Evolutionary conservation across 129 eudicot species (phyloP).

Genomic region (Chrysanthemum seticuspe): DNA sequence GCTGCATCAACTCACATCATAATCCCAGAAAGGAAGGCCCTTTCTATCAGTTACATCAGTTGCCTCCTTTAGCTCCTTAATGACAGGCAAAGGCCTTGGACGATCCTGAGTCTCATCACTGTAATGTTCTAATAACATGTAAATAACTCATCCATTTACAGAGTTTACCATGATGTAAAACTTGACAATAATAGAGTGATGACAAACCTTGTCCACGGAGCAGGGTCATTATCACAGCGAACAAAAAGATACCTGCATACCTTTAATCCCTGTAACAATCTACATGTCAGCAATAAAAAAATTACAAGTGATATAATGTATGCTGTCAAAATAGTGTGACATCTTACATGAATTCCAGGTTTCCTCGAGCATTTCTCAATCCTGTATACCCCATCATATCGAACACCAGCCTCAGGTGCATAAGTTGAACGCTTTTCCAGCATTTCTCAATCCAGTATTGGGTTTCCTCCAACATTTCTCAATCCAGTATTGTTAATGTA

Average conservation of each 20-base stretch:
- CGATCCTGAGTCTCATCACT: conserved; percentile 80
- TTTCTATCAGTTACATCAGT: conserved; percentile 62
- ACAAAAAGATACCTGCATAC: conserved; percentile 76
- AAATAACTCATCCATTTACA: background rate
- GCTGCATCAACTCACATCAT: conserved; percentile 51
- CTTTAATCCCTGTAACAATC: background rate
- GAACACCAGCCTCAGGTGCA: conserved; percentile 69
- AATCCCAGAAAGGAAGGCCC: conserved; percentile 67
- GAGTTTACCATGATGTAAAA: background rate
- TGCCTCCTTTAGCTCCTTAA: conserved; percentile 66
- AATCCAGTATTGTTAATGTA: background rate
- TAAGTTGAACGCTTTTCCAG: conserved; percentile 1
- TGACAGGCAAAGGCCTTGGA: conserved; percentile 63
- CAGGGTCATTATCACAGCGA: conserved; percentile 91
- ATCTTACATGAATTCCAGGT: conserved; percentile 55
- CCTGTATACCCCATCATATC: no score
- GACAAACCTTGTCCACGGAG: conserved; percentile 89
- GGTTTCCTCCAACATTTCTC: no score
- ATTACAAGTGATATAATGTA: background rate
- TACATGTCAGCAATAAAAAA: background rate
- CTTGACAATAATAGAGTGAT: background rate
- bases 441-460: no score
- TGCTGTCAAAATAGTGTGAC: background rate
- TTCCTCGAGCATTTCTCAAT: conserved; percentile 52
- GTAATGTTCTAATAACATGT: conserved; percentile 7